Percentiles rank a stretch among this genome's conserved stretches.
Conservation (phyloP, 805 yeast genomes). For the Tetrapisispora pingtungensis region DNA sequence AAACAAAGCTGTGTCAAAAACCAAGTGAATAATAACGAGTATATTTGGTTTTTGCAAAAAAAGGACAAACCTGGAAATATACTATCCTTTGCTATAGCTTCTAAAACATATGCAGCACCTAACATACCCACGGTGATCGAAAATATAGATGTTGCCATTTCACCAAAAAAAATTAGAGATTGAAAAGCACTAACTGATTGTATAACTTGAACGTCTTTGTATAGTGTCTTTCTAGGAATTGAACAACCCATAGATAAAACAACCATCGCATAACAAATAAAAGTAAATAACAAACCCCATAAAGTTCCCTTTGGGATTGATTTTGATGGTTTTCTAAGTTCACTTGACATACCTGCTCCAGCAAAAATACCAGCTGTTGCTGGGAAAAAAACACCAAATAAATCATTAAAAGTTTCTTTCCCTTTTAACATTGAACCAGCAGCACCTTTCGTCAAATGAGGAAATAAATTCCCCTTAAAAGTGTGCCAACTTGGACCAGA, state of each 20-base stretch:
- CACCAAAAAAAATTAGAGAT: slow-evolving; percentile 71
- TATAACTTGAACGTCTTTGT: slow-evolving; percentile 72
- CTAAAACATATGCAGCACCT: slow-evolving; percentile 86
- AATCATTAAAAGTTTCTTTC: slow-evolving; percentile 68
- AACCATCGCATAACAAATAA: slow-evolving; percentile 66
- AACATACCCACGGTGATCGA: slow-evolving; percentile 92
- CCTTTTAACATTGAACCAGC: slow-evolving; percentile 66
- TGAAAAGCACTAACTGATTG: slow-evolving; percentile 71
- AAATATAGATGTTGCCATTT: slow-evolving; percentile 79
- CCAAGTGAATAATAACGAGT: slow-evolving; percentile 70
- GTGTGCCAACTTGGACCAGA: slow-evolving; percentile 70
- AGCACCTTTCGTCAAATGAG: slow-evolving; percentile 79
- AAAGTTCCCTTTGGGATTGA: slow-evolving; percentile 93
- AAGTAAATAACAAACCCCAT: slow-evolving; percentile 71
- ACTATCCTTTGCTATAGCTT: slow-evolving; percentile 82
- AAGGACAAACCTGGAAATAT: slow-evolving; percentile 69
- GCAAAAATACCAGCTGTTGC: slow-evolving; percentile 98
- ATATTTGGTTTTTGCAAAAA: slow-evolving; percentile 57
- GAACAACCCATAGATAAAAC: slow-evolving; percentile 71
- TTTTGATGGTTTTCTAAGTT: slow-evolving; percentile 70
- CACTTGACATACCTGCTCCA: slow-evolving; percentile 98
- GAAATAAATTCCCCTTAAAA: slow-evolving; percentile 55
- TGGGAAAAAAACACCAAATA: slow-evolving; percentile 94
- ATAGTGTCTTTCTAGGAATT: slow-evolving; percentile 68
- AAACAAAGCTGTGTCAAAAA: slow-evolving; percentile 71